Evolutionary conservation across 208 protist species (phyloP).

Genomic region (Giardia duodenalis): DNA sequence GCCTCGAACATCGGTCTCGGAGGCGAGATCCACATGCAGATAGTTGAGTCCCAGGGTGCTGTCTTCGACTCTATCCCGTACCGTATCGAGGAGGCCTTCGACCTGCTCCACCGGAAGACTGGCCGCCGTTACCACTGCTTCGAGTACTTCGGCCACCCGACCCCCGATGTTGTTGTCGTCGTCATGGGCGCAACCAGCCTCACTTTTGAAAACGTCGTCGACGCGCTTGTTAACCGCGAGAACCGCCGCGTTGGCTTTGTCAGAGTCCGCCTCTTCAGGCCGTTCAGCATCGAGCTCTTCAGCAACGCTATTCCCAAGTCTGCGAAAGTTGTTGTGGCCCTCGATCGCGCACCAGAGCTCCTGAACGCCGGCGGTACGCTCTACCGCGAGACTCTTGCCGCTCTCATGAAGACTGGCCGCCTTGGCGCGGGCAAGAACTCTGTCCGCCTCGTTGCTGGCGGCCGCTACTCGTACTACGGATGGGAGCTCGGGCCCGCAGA

Average conservation of each 20-base stretch:
- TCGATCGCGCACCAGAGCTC: slow-evolving; percentile 54
- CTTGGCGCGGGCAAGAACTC: slow-evolving; percentile 26
- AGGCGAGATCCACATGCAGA: slow-evolving; percentile 55
- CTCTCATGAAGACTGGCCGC: background rate
- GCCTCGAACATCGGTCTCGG: slow-evolving; percentile 46
- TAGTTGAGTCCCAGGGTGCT: slow-evolving; percentile 45
- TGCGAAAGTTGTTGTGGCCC: slow-evolving; percentile 49
- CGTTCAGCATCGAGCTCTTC: slow-evolving; percentile 48
- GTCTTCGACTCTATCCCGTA: slow-evolving; percentile 47
- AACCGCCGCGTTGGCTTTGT: slow-evolving; percentile 55
- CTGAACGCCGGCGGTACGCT: slow-evolving; percentile 51
- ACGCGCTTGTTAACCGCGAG: slow-evolving; percentile 43
- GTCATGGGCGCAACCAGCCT: slow-evolving; percentile 45
- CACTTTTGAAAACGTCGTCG: slow-evolving; percentile 42
- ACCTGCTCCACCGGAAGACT: slow-evolving; percentile 45
- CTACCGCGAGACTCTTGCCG: slow-evolving; percentile 53
- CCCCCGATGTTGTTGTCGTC: slow-evolving; percentile 52
- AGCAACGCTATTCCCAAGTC: slow-evolving; percentile 48
- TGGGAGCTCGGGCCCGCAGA: slow-evolving; percentile 54
- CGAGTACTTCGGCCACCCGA: slow-evolving; percentile 51
- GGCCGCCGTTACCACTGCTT: slow-evolving; percentile 52
- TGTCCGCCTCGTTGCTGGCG: slow-evolving; percentile 42
- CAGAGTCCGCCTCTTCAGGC: slow-evolving; percentile 55
- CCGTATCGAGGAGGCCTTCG: slow-evolving; percentile 48
- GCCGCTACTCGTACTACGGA: slow-evolving; percentile 51